phyloP scores from a whole-genome alignment of 164 flowering plant genomes.

The Umbilicus rupestris region DNA sequence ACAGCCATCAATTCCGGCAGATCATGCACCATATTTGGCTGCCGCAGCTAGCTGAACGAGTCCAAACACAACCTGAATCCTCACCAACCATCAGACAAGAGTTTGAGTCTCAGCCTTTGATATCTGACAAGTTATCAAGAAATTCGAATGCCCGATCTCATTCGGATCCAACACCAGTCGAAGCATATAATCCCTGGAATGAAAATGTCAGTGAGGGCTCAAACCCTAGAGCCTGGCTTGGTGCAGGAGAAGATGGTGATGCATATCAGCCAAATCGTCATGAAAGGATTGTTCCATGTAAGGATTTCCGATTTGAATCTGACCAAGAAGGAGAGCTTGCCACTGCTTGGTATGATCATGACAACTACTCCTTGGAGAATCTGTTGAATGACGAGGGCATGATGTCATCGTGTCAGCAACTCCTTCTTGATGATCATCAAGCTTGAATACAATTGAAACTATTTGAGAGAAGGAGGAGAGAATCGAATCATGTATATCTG shows the following conservation, averaged over 20 bases:
- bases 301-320: too few species aligned
- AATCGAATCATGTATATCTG: too few species aligned
- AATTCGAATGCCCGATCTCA: background rate
- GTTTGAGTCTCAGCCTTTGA: background rate
- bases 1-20: slow-evolving; percentile 60
- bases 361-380: background rate
- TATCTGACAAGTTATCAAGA: background rate
- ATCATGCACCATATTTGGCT: slow-evolving; percentile 50
- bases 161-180: background rate
- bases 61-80: slow-evolving; percentile 29
- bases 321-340: too few species aligned
- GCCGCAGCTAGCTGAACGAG: slow-evolving; percentile 57
- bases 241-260: background rate
- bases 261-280: background rate
- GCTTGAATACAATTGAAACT: too few species aligned
- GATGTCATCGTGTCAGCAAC: background rate
- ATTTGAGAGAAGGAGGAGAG: too few species aligned
- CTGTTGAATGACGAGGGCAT: background rate
- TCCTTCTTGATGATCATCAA: too few species aligned
- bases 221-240: too few species aligned
- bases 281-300: background rate
- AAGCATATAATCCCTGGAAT: too few species aligned
- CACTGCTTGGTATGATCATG: background rate
- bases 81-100: background rate
- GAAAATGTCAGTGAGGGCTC: too few species aligned